phyloP scores from a whole-genome alignment of 768 basidiomycete species.

The Russula compacta region DNA sequence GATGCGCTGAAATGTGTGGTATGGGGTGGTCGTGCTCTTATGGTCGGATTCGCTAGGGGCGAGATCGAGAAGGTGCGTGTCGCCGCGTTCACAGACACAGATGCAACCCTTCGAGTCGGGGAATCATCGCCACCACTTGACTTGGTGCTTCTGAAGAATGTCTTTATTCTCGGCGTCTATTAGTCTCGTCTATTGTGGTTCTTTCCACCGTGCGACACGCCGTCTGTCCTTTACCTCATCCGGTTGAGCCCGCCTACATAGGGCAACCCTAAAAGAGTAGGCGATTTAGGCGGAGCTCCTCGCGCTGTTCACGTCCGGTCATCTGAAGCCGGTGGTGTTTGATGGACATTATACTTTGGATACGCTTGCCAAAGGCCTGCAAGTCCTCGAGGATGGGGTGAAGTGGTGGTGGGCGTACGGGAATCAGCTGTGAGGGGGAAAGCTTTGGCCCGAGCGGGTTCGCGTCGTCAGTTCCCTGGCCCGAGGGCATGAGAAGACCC shows the following conservation, averaged over 20 bases:
- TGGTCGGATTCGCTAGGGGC: slow-evolving; percentile 90
- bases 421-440: slow-evolving; percentile 40
- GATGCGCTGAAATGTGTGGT: slow-evolving; percentile 88
- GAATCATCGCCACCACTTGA: slow-evolving; percentile 69
- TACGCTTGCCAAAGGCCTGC: slow-evolving; percentile 53
- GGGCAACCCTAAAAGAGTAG: slow-evolving; percentile 56
- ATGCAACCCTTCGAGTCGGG: neutral
- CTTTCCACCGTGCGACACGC: neutral
- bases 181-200: slow-evolving; percentile 1
- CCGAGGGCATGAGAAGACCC: too few relatives aligned
- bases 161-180: slow-evolving; percentile 10
- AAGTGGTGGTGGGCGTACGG: slow-evolving; percentile 61
- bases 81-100: neutral
- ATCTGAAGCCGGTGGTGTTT: slow-evolving; percentile 63
- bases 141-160: slow-evolving; percentile 25
- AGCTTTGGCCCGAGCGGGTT: slow-evolving; percentile 28
- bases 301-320: slow-evolving; percentile 57
- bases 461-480: too few relatives aligned
- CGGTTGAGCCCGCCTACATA: slow-evolving; percentile 29
- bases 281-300: slow-evolving; percentile 66
- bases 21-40: slow-evolving; percentile 86
- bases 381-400: slow-evolving; percentile 87
- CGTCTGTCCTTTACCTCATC: neutral
- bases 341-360: slow-evolving; percentile 62
- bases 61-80: slow-evolving; percentile 65